phyloP scores from a whole-genome alignment of 164 flowering plant genomes.

The Echeveria elegans region DNA sequence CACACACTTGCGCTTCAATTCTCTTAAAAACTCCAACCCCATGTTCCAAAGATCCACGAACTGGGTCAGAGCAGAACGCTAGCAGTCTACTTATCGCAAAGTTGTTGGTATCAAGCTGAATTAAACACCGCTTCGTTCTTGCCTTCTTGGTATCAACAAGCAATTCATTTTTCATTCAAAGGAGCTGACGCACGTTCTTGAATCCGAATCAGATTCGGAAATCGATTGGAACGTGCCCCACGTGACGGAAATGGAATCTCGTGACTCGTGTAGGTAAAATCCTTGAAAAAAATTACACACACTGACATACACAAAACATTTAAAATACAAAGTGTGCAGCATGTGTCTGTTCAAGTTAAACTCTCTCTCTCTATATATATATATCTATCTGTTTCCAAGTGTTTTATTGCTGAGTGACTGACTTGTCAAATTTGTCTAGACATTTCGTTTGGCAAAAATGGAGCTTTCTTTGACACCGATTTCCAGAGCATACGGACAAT shows the following conservation, averaged over 20 bases:
- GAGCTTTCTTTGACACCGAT: not conserved
- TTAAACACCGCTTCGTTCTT: constrained; percentile 30
- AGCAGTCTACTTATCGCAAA: constrained; percentile 51
- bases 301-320: too few relatives aligned
- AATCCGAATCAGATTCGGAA: not conserved
- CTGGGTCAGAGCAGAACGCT: constrained; percentile 46
- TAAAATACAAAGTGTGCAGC: not conserved
- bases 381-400: too few relatives aligned
- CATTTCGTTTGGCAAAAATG: not conserved
- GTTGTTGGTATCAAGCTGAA: constrained; percentile 31
- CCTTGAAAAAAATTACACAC: not conserved
- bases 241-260: not conserved
- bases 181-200: not conserved
- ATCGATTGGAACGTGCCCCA: not conserved
- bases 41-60: constrained; percentile 24
- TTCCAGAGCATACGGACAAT: not conserved
- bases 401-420: too few relatives aligned
- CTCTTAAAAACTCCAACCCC: constrained; percentile 31
- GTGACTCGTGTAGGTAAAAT: not conserved
- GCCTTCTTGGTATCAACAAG: not conserved
- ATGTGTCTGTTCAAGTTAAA: not conserved
- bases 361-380: not conserved
- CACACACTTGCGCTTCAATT: constrained; percentile 37
- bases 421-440: too few relatives aligned
- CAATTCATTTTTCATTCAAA: not conserved